Evolutionary conservation across 306 rosid species (phyloP).

Genomic region (Cucurbita argyrosperma): DNA sequence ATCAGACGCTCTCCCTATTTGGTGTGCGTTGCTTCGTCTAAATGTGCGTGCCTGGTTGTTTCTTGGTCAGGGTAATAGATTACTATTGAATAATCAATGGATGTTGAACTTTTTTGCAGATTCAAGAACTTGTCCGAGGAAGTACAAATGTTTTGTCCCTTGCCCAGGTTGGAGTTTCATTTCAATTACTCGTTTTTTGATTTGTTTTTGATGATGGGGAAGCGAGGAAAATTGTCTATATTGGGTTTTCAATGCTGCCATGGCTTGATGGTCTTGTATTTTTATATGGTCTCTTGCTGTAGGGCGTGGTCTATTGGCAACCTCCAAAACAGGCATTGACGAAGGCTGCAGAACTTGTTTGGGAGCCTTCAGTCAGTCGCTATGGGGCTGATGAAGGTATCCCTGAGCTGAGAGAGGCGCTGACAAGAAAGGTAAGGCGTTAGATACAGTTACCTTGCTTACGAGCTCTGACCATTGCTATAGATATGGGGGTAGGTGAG

Average conservation of each 20-base stretch:
- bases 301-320: constrained; percentile 97
- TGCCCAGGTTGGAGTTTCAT: constrained; percentile 32
- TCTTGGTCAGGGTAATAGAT: not conserved
- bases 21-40: not conserved
- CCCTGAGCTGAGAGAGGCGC: constrained; percentile 74
- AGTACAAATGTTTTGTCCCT: constrained; percentile 30
- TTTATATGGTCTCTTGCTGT: constrained; percentile 9
- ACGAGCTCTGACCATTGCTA: too few species aligned
- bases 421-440: constrained; percentile 36
- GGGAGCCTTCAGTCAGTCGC: constrained; percentile 71
- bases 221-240: not conserved
- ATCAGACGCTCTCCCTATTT: not conserved
- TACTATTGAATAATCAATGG: not conserved
- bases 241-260: not conserved
- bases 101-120: constrained; percentile 20
- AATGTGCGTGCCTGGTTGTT: not conserved
- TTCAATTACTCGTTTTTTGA: not conserved
- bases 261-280: not conserved
- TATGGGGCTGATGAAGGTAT: constrained; percentile 91
- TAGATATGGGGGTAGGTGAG: too few species aligned
- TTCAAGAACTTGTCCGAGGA: constrained; percentile 35
- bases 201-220: not conserved
- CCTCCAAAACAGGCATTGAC: constrained; percentile 79
- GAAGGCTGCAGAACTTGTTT: constrained; percentile 65
- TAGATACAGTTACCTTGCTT: too few species aligned